Base-by-base conservation (phyloP, 2,329 filamentous ascomycete genomes). In the Claviceps cyperi region DNA sequence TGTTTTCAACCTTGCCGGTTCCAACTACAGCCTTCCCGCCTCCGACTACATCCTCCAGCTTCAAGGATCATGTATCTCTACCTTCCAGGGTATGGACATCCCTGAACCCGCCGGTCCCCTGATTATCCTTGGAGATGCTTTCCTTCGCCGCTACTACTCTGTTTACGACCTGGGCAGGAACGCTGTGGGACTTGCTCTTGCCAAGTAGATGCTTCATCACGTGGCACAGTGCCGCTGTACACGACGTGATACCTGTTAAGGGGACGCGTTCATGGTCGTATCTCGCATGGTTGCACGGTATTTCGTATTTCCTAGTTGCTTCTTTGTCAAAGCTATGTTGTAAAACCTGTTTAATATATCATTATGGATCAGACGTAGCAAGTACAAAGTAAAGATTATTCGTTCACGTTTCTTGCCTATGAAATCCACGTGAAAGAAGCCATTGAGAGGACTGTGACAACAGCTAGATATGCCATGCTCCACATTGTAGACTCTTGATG, bases 11-110 rank as follows among this genome's bases (percentile, higher is more conserved):
- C 81, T 98, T 47, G 81, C 80, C 58, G 92, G 92, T 56, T 81
- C 94, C 73, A 86, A 96, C 75, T 98, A 97, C 76, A 84, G 82
- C 65, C 94, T 98, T 59, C 74, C 77, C 51, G 73, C 92, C 15
- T 84, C 84, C 57, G 92, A 98, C 73, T 98, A 98, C 75, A 90
- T 96, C 59, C 82, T 98, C 40, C 90, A 98, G 71, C 81, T 96
- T 43, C 86, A 90, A 64, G 92, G 91, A 60, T 91, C 84, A 66
- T 98, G 92, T 71, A 95, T 98, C 69, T 96, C 89, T 55, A 86
- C 88, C 59, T 95, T 98, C 74, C 94, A 94, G 81, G 90, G 89
- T 61, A 94, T 97, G 83, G 92, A 90, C 67, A 82, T 88, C 72
- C 84, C 89, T 51, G 85, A 83, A 63, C 89, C 89, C 39, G 83